Base-by-base conservation (phyloP, 306 rosid genomes). In the Trifolium dubium region DNA sequence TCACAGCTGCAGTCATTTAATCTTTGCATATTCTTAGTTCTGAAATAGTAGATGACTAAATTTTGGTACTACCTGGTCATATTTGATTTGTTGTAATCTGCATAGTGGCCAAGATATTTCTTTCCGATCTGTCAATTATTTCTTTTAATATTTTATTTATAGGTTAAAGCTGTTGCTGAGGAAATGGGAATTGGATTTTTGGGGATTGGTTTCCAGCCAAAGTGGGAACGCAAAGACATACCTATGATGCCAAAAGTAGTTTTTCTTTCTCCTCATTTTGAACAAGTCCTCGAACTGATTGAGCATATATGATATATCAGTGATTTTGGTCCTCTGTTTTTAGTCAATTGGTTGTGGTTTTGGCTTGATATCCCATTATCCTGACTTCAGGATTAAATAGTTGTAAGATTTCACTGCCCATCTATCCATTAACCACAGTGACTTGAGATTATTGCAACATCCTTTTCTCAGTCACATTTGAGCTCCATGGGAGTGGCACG, bases 131-230 rank as follows among this genome's bases (percentile, higher is more conserved):
- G 56, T 80, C 15, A 43, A 68, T 51, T 49, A 32, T 81, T 70
- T 69, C 53, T 37, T 6, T 19, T 40, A 47, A 54, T 49, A 15
- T 67, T 77, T 14, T 74, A 65, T 82, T 60, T 15, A 13, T 68
- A 95, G 99, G 98, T 92, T 50, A 95, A 95, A 82, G 98, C 99
- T 78, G 96, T 92, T 74, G 83, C 97, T 12, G 99, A 95, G 88
- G 99, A 95, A 86, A 92, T 95, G 99, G 96, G 97, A 78, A 88
- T 90, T 65, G 99, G 99, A 74, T 95, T 95, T 86, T 85, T 95
- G 71, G 99, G 99, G 72, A 86, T 95, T 60, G 99, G 99, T 82
- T 95, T 95, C 89, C 99, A 92, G 87, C 98, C 99, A n/a, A 95
- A 95, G 79, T 95, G 97, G 99, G 83, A 74, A 72, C 32, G 82